Percentiles rank a stretch among this genome's conserved stretches.
phyloP scores from a whole-genome alignment of 2,329 filamentous ascomycete genomes.

The Tolypocladium ophioglossoides region DNA sequence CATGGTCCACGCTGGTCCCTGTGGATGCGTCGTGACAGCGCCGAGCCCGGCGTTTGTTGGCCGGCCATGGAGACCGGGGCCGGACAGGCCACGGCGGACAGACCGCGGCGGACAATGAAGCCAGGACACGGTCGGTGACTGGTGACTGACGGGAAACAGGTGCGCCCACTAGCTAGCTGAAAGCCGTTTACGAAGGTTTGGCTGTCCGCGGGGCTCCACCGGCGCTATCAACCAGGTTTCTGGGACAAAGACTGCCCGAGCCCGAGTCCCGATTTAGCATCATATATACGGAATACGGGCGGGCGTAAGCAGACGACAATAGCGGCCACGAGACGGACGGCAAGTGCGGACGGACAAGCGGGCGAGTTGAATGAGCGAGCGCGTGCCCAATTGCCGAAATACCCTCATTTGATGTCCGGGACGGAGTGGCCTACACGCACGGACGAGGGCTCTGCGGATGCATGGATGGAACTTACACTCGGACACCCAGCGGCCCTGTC shows the following conservation, averaged over 20 bases:
- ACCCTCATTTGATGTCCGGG: not conserved
- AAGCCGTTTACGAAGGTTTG: not conserved
- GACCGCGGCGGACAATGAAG: too few relatives aligned
- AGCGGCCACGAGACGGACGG: too few relatives aligned
- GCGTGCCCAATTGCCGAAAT: not conserved
- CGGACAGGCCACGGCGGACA: too few relatives aligned
- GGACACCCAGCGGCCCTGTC: not conserved
- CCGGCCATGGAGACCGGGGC: not conserved
- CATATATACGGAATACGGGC: not conserved
- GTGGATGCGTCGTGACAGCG: not conserved
- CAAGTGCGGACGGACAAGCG: too few relatives aligned
- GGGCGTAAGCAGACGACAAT: too few relatives aligned
- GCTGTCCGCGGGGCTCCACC: not conserved
- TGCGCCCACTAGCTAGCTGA: not conserved
- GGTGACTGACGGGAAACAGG: not conserved
- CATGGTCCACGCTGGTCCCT: too few relatives aligned
- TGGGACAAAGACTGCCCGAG: not conserved
- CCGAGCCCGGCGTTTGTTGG: not conserved
- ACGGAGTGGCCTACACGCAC: not conserved
- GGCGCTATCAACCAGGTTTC: not conserved
- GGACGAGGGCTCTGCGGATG: not conserved
- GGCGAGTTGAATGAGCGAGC: not conserved
- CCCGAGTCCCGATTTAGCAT: not conserved
- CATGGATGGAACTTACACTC: not conserved
- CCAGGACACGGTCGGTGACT: too few relatives aligned